Evolutionary conservation across 129 eudicot genomes (phyloP).

Genomic region (Heracleum sosnowskyi): DNA sequence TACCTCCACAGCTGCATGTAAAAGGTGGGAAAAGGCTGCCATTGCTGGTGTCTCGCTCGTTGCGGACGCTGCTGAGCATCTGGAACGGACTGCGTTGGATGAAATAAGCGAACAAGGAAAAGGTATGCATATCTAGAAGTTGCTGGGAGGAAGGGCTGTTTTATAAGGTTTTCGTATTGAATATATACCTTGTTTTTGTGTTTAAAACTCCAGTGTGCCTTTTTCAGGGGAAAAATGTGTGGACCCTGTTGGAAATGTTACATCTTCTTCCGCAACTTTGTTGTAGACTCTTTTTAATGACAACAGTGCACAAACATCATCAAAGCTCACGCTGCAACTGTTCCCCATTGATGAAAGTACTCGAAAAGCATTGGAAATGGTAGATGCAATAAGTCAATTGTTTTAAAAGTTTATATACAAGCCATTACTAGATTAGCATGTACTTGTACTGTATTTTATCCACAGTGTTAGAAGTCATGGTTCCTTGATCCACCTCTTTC

Average conservation of each 20-base stretch:
- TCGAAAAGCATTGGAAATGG: constrained; percentile 78
- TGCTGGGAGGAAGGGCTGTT: neutral
- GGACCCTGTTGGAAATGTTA: constrained; percentile 29
- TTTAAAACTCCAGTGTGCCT: constrained; percentile 2
- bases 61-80: constrained; percentile 96
- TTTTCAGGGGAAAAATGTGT: constrained; percentile 33
- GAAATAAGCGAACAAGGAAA: constrained; percentile 35
- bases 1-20: constrained; percentile 60
- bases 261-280: constrained; percentile 23
- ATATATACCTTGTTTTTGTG: neutral
- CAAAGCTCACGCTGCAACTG: constrained; percentile 79
- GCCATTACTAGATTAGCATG: neutral
- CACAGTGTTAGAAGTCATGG: neutral
- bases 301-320: constrained; percentile 31
- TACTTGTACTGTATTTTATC: neutral
- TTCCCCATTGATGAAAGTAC: constrained; percentile 77
- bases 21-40: constrained; percentile 97
- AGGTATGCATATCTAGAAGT: constrained; percentile 18
- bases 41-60: constrained; percentile 95
- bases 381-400: constrained; percentile 14
- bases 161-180: neutral
- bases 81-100: constrained; percentile 60
- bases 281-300: constrained; percentile 18
- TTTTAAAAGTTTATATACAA: neutral
- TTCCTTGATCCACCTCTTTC: neutral